Evolutionary conservation across 179 eudicot species (phyloP).

Genomic region (Beta macrorhiza): DNA sequence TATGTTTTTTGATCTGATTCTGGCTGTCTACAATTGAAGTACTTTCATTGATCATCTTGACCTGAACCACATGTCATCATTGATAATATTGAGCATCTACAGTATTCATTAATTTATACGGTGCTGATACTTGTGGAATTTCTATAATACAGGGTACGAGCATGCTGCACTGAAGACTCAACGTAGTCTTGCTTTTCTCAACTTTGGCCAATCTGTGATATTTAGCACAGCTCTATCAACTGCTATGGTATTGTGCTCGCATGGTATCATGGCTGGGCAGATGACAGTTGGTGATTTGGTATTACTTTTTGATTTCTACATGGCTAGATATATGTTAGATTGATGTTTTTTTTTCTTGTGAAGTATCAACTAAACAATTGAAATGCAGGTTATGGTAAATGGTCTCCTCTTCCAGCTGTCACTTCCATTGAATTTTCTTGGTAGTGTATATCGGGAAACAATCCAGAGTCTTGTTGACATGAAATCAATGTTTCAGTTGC

Average conservation of each 20-base stretch:
- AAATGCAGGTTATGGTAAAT: constrained; percentile 93
- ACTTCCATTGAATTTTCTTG: constrained; percentile 95
- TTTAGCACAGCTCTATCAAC: constrained; percentile 85
- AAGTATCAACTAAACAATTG: not conserved
- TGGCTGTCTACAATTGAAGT: constrained; percentile 3
- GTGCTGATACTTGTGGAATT: constrained; percentile 18
- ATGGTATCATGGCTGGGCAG: constrained; percentile 74
- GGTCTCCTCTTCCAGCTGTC: constrained; percentile 96
- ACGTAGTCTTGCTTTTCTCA: constrained; percentile 86
- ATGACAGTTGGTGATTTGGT: constrained; percentile 99
- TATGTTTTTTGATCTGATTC: not conserved
- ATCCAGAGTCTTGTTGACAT: constrained; percentile 90
- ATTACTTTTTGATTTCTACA: constrained; percentile 20
- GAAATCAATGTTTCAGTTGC: constrained; percentile 93
- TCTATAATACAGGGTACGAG: constrained; percentile 65
- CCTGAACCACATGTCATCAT: constrained; percentile 2
- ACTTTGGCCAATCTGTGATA: constrained; percentile 86
- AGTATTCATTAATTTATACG: not conserved
- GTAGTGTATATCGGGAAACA: constrained; percentile 97
- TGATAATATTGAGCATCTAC: not conserved
- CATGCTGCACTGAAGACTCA: constrained; percentile 96
- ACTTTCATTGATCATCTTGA: not conserved
- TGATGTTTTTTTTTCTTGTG: constrained; percentile 10
- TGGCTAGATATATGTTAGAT: not conserved
- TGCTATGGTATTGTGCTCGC: constrained; percentile 85